Percentiles rank a stretch among this genome's conserved stretches.
These are phyloP conservation scores for Trichodelitschia bisporula DNA, from an alignment of 495 filamentous ascomycete genomes.

Conservation along the genomic window DNA sequence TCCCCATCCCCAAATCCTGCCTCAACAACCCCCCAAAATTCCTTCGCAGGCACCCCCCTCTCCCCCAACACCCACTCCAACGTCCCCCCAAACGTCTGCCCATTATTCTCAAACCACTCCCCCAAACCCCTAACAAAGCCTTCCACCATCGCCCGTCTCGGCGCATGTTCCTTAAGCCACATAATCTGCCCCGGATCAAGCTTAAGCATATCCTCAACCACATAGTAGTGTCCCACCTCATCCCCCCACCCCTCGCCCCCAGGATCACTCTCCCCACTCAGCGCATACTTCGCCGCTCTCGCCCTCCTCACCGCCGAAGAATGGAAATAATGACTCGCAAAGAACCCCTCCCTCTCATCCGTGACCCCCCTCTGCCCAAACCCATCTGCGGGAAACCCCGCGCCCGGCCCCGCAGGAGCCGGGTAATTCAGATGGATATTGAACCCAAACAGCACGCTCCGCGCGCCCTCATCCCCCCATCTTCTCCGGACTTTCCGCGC, in stretches of 20 bases:
- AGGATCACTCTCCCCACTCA: conserved; percentile 15
- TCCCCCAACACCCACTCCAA: conserved; percentile 29
- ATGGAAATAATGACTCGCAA: conserved; percentile 15
- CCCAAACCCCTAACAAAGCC: conserved; percentile 21
- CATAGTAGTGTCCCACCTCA: conserved; percentile 35
- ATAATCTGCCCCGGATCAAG: conserved; percentile 32
- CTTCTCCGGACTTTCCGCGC: conserved; percentile 30
- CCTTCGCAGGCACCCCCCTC: conserved; percentile 16
- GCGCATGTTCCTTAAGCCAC: conserved; percentile 27
- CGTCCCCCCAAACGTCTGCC: conserved; percentile 29
- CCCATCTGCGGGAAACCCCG: conserved; percentile 1
- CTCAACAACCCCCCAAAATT: too few relatives aligned
- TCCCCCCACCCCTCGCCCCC: conserved; percentile 34
- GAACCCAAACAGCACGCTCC: conserved; percentile 19
- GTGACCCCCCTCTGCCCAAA: too few relatives aligned
- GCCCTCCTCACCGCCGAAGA: conserved; percentile 5
- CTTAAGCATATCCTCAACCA: conserved; percentile 43
- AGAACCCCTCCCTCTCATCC: conserved; percentile 5
- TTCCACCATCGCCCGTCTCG: conserved; percentile 28
- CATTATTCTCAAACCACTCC: conserved; percentile 40
- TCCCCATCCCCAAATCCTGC: too few relatives aligned
- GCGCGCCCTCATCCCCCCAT: conserved; percentile 20
- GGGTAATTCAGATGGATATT: conserved; percentile 29
- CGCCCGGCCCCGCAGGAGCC: conserved; percentile 1
- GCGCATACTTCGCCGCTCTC: conserved; percentile 8